Base-by-base conservation (phyloP, 2,329 filamentous ascomycete genomes). In the Ophiostoma montium region DNA sequence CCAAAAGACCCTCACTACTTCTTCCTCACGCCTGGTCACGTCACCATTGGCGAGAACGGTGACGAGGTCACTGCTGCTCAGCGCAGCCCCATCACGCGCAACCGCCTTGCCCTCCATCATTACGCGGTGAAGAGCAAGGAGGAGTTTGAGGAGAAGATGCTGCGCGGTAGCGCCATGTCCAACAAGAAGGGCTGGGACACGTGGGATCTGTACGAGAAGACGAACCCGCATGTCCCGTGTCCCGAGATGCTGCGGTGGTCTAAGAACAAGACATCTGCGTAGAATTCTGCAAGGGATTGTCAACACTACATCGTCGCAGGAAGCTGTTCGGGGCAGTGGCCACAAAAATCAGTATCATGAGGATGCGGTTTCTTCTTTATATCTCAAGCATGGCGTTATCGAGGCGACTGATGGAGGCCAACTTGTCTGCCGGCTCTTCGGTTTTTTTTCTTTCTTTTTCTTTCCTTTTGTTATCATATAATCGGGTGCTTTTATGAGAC, bases 211-310 rank as follows among this genome's bases (percentile, higher is more conserved):
- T 46, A 47, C 23, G 49, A 53, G 31, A 33, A 23, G 23, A 39
- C 35, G 27, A 47, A 35, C 21, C 44, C 47, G n/a, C 50, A 48
- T 27, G 39, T 50, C 31, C 16, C 30, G 15, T 44, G 50, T 30
- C 16, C 36, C 3, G 52, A 53, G 41, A 53, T 53, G 52, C 16
- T 51, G 44, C 52, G 52, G n/a, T 53, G 52, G 52, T 50, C 52
- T 2, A 27, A 27, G 23, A 27, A 27, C 23, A 27, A 4, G 23
- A 27, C 23, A 4, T 8, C 4, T 4, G 23, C 23, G 23, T 27
- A 27, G 8, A 5, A 4, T 5, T 27, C 8, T 4, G 23, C 23
- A 27, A 27, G 23, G n/a, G 8, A 27, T 8, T 27, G 23, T 27
- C 23, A 27, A 27, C 4, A 27, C 23, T 8, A 8, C 5, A 4